Evolutionary conservation across 805 yeast species (phyloP).

Genomic region (Dipodascus geniculatus): DNA sequence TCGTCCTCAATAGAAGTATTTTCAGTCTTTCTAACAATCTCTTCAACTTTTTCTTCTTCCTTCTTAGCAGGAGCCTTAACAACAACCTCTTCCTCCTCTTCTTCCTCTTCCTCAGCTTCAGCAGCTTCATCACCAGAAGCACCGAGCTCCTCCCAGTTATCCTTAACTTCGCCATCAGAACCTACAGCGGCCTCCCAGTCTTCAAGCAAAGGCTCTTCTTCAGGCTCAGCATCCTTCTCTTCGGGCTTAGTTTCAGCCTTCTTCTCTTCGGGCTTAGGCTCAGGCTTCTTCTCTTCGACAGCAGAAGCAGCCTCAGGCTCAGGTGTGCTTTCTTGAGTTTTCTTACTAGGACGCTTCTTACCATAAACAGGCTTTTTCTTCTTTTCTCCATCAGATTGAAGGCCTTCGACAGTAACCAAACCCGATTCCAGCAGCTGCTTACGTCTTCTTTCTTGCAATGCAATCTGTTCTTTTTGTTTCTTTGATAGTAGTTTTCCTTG

Average conservation of each 20-base stretch:
- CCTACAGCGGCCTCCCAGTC: slow-evolving; percentile 72
- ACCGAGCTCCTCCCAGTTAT: slow-evolving; percentile 19
- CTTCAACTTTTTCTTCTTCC: slow-evolving; percentile 18
- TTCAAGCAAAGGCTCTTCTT: slow-evolving; percentile 54
- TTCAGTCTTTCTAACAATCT: slow-evolving; percentile 18
- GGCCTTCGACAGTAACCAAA: slow-evolving; percentile 59
- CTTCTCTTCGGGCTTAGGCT: slow-evolving; percentile 7
- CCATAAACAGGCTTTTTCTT: slow-evolving; percentile 62
- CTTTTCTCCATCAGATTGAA: slow-evolving; percentile 26
- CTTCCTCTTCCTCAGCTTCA: slow-evolving; percentile 15
- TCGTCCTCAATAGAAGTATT: slow-evolving; percentile 12
- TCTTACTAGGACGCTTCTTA: slow-evolving; percentile 39
- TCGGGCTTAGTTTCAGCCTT: slow-evolving; percentile 13
- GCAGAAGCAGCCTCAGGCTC: slow-evolving; percentile 8
- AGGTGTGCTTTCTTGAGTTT: slow-evolving; percentile 12
- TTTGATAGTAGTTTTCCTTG: slow-evolving; percentile 92
- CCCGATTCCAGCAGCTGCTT: slow-evolving; percentile 69
- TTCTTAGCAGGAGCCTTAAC: slow-evolving; percentile 16
- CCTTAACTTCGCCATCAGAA: slow-evolving; percentile 41
- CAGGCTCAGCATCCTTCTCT: slow-evolving; percentile 19
- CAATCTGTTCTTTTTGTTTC: slow-evolving; percentile 91
- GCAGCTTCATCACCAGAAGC: slow-evolving; percentile 18
- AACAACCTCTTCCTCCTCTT: slow-evolving; percentile 19
- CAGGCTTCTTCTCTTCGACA: slow-evolving; percentile 3
- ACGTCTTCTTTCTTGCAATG: slow-evolving; percentile 76